A percentile compares a stretch with the other conserved stretches of the same genome.
These are phyloP conservation scores for Saccharomycopsis sp. DNA, from an alignment of 805 yeast species.

Conservation along the genomic window DNA sequence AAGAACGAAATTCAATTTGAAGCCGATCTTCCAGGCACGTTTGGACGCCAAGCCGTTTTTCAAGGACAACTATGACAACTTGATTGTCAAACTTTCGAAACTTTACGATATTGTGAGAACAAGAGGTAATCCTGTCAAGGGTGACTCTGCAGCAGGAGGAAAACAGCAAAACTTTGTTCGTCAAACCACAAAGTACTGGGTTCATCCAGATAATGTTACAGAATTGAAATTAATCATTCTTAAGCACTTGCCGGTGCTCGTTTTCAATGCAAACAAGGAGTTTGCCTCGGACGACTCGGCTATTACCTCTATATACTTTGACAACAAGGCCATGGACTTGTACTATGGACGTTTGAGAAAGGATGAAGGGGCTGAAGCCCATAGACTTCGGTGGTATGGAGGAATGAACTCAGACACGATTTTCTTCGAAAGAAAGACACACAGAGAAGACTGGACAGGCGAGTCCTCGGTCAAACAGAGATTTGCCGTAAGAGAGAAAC, in stretches of 20 bases:
- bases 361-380: slow-evolving; percentile 98
- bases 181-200: slow-evolving; percentile 99
- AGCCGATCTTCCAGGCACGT: slow-evolving; percentile 90
- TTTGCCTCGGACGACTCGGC: slow-evolving; percentile 93
- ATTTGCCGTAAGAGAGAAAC: slow-evolving; percentile 84
- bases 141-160: slow-evolving; percentile 98
- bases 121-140: slow-evolving; percentile 89
- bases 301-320: slow-evolving; percentile 93
- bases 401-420: slow-evolving; percentile 91
- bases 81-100: slow-evolving; percentile 84
- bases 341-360: slow-evolving; percentile 92
- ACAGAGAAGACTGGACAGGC: slow-evolving; percentile 99
- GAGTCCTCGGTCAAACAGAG: slow-evolving; percentile 98
- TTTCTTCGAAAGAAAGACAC: slow-evolving; percentile 95
- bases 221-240: slow-evolving; percentile 87
- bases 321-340: slow-evolving; percentile 79
- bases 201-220: slow-evolving; percentile 96
- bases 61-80: slow-evolving; percentile 86
- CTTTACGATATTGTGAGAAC: slow-evolving; percentile 91
- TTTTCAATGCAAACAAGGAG: slow-evolving; percentile 93
- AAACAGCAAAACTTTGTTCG: slow-evolving; percentile 95
- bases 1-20: slow-evolving; percentile 68
- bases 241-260: slow-evolving; percentile 94
- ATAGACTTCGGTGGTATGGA: slow-evolving; percentile 98
- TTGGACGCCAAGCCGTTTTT: slow-evolving; percentile 91